Conservation (phyloP, 495 filamentous ascomycete genomes). For the Penicillium desertorum region DNA sequence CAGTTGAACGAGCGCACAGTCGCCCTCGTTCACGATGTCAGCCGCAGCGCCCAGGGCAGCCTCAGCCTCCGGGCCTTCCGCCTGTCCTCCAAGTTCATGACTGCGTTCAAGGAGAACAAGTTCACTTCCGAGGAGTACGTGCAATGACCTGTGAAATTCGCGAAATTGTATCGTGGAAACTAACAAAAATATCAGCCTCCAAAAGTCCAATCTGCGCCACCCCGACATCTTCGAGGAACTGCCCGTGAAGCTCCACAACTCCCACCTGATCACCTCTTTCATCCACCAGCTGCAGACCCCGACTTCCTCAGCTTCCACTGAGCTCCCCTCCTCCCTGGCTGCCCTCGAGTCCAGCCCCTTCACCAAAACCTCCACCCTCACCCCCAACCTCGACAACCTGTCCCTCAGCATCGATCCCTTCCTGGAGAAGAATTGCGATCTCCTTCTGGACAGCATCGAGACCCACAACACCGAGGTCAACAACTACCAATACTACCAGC, state of each 20-base stretch:
- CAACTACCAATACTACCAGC: conserved; percentile 98
- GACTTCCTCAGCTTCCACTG: conserved; percentile 57
- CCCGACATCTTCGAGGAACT: conserved; percentile 92
- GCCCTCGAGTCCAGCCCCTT: conserved; percentile 60
- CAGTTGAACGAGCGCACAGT: conserved; percentile 88
- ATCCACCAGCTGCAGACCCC: conserved; percentile 79
- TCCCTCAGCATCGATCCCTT: conserved; percentile 95
- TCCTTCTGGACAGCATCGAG: conserved; percentile 94
- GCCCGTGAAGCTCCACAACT: conserved; percentile 92
- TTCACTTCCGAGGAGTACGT: conserved; percentile 91
- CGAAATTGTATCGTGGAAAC: conserved; percentile 17
- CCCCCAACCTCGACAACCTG: conserved; percentile 83
- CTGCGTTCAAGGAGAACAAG: conserved; percentile 91
- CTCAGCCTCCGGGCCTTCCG: conserved; percentile 88
- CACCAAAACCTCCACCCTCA: conserved; percentile 57
- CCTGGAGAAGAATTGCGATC: conserved; percentile 97
- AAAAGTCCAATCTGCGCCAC: conserved; percentile 89
- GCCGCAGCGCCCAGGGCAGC: conserved; percentile 87
- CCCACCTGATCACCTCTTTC: conserved; percentile 91
- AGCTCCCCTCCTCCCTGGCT: conserved; percentile 72
- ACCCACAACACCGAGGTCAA: conserved; percentile 97
- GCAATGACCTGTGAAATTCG: background rate
- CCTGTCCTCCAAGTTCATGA: conserved; percentile 84
- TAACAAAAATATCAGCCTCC: conserved; percentile 57
- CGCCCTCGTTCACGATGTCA: conserved; percentile 93